Percentiles rank a stretch among this genome's conserved stretches.
Conservation (phyloP, 495 filamentous ascomycete genomes). For the Penicillium cataractarum region DNA sequence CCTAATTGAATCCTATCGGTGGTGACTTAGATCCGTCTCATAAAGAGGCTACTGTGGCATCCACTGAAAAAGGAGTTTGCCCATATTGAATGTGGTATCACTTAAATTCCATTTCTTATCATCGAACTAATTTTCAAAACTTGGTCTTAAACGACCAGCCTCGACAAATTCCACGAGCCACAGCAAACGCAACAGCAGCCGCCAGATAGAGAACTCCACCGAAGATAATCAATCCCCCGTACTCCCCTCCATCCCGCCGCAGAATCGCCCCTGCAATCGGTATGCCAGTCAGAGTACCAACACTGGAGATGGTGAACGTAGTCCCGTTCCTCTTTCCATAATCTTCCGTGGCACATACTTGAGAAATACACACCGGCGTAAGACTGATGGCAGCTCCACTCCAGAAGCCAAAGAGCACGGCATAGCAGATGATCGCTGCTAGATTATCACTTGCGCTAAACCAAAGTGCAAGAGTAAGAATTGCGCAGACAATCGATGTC, state of each 20-base stretch:
- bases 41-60: background rate
- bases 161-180: background rate
- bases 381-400: background rate
- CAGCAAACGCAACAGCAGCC: background rate
- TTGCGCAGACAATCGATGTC: background rate
- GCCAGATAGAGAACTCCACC: background rate
- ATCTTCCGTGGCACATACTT: conserved; percentile 58
- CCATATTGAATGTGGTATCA: background rate
- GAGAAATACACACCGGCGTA: conserved; percentile 59
- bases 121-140: background rate
- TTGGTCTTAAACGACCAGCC: background rate
- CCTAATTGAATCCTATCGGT: background rate
- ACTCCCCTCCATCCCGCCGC: background rate
- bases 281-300: conserved; percentile 70
- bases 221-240: background rate
- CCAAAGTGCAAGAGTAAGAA: background rate
- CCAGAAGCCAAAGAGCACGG: background rate
- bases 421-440: background rate
- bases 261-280: background rate
- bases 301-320: conserved; percentile 58
- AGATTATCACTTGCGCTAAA: background rate
- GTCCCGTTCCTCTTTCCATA: conserved; percentile 68
- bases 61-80: background rate
- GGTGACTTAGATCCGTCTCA: background rate
- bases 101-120: background rate